Conservation (phyloP, 2,329 filamentous ascomycete genomes). For the Ophiostoma sp. region DNA sequence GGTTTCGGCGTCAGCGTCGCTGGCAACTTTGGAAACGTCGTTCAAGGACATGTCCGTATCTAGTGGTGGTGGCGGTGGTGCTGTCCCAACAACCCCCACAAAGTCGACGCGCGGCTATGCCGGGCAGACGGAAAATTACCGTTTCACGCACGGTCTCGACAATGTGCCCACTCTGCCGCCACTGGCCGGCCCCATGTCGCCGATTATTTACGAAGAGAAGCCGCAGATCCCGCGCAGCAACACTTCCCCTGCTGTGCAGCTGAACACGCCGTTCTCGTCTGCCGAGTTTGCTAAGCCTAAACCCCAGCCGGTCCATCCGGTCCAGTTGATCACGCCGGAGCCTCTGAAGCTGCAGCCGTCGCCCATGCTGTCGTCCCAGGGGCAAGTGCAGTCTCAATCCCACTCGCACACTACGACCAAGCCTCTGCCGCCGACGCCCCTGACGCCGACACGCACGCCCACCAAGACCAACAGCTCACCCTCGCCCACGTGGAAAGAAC, state of each 20-base stretch:
- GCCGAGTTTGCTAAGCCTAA: neutral
- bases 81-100: neutral
- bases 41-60: neutral
- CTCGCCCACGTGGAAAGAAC: slow-evolving; percentile 36
- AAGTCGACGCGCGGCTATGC: neutral
- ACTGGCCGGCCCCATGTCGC: neutral
- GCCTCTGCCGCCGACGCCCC: neutral
- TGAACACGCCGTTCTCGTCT: neutral
- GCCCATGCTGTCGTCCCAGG: neutral
- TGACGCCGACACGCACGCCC: slow-evolving; percentile 21
- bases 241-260: slow-evolving; percentile 10
- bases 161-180: neutral
- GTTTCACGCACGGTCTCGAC: neutral
- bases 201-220: slow-evolving; percentile 11
- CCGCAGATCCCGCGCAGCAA: slow-evolving; percentile 1
- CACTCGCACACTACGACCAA: neutral
- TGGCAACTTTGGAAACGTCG: slow-evolving; percentile 24
- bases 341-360: slow-evolving; percentile 11
- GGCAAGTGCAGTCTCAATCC: neutral
- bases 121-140: neutral
- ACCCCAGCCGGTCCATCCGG: neutral
- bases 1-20: slow-evolving; percentile 11
- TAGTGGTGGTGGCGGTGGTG: neutral
- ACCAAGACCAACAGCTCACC: slow-evolving; percentile 10
- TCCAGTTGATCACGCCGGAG: neutral